Evolutionary conservation across 192 early-diverging fungal genomes (phyloP).

Genomic region (Neocallimastix lanati): DNA sequence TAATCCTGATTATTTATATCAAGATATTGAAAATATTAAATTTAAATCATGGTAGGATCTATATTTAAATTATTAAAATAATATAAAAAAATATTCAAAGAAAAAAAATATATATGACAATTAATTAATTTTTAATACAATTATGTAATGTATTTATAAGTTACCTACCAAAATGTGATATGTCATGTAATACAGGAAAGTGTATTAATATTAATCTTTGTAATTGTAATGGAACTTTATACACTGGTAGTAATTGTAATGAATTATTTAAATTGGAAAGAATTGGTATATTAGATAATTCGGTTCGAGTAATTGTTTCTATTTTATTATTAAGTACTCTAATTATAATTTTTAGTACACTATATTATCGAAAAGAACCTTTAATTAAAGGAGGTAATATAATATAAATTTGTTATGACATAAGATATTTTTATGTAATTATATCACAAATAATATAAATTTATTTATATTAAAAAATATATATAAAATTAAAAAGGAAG

Average conservation of each 20-base stretch:
- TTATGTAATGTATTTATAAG: neutral
- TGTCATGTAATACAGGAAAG: neutral
- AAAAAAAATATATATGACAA: neutral
- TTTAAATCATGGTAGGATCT: neutral
- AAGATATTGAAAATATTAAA: neutral
- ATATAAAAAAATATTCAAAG: neutral
- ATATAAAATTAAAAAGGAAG: no score
- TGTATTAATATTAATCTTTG: neutral
- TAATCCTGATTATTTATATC: neutral
- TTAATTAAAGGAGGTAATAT: neutral
- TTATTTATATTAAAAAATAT: no score
- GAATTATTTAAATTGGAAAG: neutral
- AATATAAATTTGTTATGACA: neutral
- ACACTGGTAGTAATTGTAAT: neutral
- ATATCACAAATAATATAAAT: no score
- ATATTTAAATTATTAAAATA: neutral
- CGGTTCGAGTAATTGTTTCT: neutral
- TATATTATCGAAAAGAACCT: neutral
- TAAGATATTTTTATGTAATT: no score
- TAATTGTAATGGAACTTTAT: neutral
- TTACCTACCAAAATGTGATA: neutral
- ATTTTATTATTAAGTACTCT: neutral
- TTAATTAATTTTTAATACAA: neutral
- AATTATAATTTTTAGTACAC: neutral
- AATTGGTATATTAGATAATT: neutral